phyloP scores from a whole-genome alignment of 352 stramenopile genomes.

The Thalassiosira sp. region DNA sequence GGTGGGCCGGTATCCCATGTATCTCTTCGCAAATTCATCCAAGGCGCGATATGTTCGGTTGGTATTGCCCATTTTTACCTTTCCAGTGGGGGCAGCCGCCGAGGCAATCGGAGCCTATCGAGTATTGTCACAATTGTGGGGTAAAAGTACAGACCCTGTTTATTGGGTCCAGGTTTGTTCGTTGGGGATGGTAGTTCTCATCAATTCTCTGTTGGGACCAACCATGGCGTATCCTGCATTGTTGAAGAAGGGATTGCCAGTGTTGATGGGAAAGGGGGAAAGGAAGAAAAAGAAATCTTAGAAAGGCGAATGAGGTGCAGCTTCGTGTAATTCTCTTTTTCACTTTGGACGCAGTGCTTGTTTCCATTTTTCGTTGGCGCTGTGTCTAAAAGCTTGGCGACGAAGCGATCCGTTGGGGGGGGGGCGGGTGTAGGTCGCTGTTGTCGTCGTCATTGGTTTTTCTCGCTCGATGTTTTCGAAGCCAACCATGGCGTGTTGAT shows the following conservation, averaged over 20 bases:
- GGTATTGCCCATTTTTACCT: slow-evolving; percentile 55
- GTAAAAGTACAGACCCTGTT: neutral
- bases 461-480: no score
- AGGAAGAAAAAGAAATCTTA: slow-evolving; percentile 20
- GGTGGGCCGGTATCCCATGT: slow-evolving; percentile 65
- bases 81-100: slow-evolving; percentile 46
- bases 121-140: slow-evolving; percentile 17
- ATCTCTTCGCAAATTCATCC: slow-evolving; percentile 49
- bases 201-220: slow-evolving; percentile 55
- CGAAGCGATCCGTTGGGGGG: no score
- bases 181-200: slow-evolving; percentile 36
- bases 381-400: no score
- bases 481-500: no score
- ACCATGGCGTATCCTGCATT: slow-evolving; percentile 59
- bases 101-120: slow-evolving; percentile 47
- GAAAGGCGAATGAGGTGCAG: no score
- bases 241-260: slow-evolving; percentile 56
- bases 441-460: no score
- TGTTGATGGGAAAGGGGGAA: slow-evolving; percentile 36
- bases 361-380: no score
- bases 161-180: slow-evolving; percentile 36
- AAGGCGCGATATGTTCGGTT: slow-evolving; percentile 39
- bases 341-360: no score
- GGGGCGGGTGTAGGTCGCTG: no score
- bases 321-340: no score